Conservation (phyloP, 139 green algal species). For the Micractinium sp. region DNA sequence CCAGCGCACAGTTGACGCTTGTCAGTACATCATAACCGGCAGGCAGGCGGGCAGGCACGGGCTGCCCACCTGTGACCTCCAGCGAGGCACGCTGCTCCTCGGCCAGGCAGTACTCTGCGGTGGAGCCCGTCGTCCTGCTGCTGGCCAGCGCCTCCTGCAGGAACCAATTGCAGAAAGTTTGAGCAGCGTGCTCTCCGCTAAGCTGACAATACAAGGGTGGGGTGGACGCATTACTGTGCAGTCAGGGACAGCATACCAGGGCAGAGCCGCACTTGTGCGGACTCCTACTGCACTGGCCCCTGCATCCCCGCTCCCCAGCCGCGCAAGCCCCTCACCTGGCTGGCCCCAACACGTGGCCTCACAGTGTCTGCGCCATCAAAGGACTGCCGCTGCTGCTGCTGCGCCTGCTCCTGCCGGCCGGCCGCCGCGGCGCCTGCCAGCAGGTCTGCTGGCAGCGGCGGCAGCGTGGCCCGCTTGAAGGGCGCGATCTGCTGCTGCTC, state of each 20-base stretch:
- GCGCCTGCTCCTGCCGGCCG: too few relatives aligned
- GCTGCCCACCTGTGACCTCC: neutral
- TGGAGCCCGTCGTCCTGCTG: constrained; percentile 1
- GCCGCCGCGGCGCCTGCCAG: neutral
- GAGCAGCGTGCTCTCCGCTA: neutral
- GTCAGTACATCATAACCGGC: too few relatives aligned
- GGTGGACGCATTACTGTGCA: too few relatives aligned
- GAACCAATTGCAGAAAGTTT: neutral
- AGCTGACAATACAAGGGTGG: neutral
- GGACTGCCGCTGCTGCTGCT: neutral
- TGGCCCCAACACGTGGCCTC: neutral
- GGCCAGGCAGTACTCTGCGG: constrained; percentile 6
- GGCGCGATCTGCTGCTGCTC: neutral
- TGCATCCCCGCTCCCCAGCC: neutral
- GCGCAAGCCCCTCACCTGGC: neutral
- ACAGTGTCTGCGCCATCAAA: constrained; percentile 23
- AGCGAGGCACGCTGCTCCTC: neutral
- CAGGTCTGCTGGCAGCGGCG: neutral
- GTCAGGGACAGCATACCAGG: too few relatives aligned
- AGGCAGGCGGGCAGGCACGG: neutral
- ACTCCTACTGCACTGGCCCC: too few relatives aligned
- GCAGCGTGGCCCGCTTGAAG: neutral
- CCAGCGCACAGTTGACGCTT: too few relatives aligned
- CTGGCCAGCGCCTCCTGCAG: neutral
- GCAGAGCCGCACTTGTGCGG: too few relatives aligned